Base-by-base conservation (phyloP, 257 asterid genomes). In the Gentiana dahurica region DNA sequence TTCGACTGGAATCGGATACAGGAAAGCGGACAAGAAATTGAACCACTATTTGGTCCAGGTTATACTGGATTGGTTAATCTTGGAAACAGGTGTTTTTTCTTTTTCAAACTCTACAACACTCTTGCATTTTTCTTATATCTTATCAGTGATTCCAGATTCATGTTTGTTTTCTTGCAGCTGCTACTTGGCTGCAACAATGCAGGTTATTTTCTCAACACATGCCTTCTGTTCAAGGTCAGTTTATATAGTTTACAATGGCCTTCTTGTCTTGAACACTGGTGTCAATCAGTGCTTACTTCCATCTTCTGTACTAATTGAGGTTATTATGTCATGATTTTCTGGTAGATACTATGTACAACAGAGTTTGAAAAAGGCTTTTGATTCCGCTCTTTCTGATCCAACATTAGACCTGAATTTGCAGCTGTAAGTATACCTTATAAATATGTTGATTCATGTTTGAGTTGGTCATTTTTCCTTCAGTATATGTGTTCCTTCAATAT, bases 1-100 rank as follows among this genome's bases (percentile, higher is more conserved):
- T 92, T 63, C 35, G 98, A 92, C 79, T 92, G 98, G 98, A 92
- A 92, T 68, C 94, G 98, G 55, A 92, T 92, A 69, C 98, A 87
- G 79, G 97, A 92, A 79, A 92, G 95, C 54, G 95, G 97, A 58
- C 80, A 79, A 68, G 95, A 92, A 15, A 81, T 65, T 66, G 92
- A 85, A 57, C 97, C 93, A 51, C 86, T 92, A 36, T 81, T 73
- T 75, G 98, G 98, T 69, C 91, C 98, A 11, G 98, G 97, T 59
- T 92, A 85, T 71, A 92, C 98, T 5, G 98, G 98, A 69, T 89
- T 92, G 64, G 77, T 80, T 50, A 92, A 92, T 79, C 98, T 92
- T 67, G 98, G 98, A 72, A 92, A 92, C 86, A 88, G 98, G 98
- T 92, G 68, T 12, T 43, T 36, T 51, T 59, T 57, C 53, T 34